phyloP scores from a whole-genome alignment of 2,329 filamentous ascomycete genomes.

The Aspergillus pseudoterreus region DNA sequence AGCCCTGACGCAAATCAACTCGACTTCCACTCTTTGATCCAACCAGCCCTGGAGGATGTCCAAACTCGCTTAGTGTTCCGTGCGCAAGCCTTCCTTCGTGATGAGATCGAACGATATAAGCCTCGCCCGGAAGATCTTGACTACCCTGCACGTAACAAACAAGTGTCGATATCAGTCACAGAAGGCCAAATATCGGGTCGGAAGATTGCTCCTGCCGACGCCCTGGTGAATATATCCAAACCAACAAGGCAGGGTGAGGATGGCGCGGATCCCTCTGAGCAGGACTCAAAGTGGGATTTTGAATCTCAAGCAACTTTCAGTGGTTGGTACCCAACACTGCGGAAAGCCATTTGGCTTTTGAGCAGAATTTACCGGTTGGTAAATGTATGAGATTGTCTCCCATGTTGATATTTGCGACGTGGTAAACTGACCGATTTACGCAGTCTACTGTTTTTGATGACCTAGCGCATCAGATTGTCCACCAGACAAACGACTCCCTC shows the following conservation, averaged over 20 bases:
- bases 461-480: constrained; percentile 75
- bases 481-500: constrained; percentile 81
- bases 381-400: constrained; percentile 46
- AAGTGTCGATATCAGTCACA: constrained; percentile 38
- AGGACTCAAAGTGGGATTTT: constrained; percentile 50
- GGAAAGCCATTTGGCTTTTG: constrained; percentile 65
- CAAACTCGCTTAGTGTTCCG: constrained; percentile 65
- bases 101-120: constrained; percentile 64
- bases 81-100: constrained; percentile 58
- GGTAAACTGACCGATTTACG: constrained; percentile 13
- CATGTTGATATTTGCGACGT: not conserved
- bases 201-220: constrained; percentile 42
- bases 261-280: constrained; percentile 42
- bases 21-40: constrained; percentile 60
- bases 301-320: constrained; percentile 55
- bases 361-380: constrained; percentile 68
- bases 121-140: constrained; percentile 63
- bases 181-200: constrained; percentile 52
- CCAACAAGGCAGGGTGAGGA: constrained; percentile 51
- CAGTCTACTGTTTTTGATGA: constrained; percentile 68
- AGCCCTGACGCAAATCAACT: constrained; percentile 51
- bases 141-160: constrained; percentile 54
- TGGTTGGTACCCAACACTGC: constrained; percentile 64
- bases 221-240: constrained; percentile 43
- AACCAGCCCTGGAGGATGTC: constrained; percentile 64